Evolutionary conservation across 108 stramenopile species (phyloP).

Genomic region (Skeletonema menzelii): DNA sequence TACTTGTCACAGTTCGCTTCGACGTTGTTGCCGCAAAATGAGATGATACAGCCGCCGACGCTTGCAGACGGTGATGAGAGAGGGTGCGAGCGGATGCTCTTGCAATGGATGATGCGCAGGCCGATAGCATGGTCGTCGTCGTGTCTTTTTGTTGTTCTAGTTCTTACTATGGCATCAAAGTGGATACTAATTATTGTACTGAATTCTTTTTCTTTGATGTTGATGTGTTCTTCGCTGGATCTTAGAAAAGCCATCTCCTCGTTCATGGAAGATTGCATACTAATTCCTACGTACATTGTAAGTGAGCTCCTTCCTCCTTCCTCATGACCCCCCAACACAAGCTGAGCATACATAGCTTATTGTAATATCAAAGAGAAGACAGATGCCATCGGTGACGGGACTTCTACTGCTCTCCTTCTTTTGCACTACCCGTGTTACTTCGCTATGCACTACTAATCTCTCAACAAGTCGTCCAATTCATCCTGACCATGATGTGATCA

Average conservation of each 20-base stretch:
- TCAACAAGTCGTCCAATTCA: neutral
- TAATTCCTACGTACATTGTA: too few relatives aligned
- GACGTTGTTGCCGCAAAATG: neutral
- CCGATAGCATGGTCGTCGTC: conserved; percentile 9
- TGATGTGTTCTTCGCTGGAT: too few relatives aligned
- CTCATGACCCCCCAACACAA: too few relatives aligned
- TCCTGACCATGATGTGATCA: conserved; percentile 17
- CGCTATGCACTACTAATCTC: neutral
- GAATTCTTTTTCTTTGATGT: too few relatives aligned
- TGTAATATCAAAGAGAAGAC: too few relatives aligned
- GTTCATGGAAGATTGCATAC: too few relatives aligned
- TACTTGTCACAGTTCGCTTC: conserved; percentile 27
- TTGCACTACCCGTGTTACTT: neutral
- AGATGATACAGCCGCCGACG: conserved; percentile 11
- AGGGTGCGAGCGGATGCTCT: conserved; percentile 10
- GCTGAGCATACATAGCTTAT: too few relatives aligned
- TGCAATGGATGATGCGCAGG: conserved; percentile 9
- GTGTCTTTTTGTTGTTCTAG: neutral
- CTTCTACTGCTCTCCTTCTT: neutral
- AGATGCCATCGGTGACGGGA: neutral
- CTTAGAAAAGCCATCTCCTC: too few relatives aligned
- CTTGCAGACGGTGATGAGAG: neutral
- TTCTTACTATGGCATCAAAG: too few relatives aligned
- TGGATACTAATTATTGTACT: too few relatives aligned
- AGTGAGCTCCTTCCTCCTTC: too few relatives aligned